Evolutionary conservation across 2,329 filamentous ascomycete genomes (phyloP), one percentile per base, ranked within the genome.

Genomic region (Colletotrichum musae): DNA sequence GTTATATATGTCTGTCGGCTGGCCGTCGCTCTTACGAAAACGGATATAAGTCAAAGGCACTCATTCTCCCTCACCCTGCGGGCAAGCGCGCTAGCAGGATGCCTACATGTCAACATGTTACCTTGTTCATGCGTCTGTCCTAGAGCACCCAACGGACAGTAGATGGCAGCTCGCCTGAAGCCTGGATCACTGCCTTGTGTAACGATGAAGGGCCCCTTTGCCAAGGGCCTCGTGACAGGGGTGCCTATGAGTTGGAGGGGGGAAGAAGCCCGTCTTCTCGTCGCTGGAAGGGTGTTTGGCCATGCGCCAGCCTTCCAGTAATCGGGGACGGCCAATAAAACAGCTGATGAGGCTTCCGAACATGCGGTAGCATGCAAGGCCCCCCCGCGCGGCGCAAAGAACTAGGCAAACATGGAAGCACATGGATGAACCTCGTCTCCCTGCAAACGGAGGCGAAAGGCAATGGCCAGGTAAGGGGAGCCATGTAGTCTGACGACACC

Each of bases 281-380:
- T 18, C 18, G 7, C 12, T 18, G 12, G 18, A 21, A 50, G 12
- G n/a, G 18, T 50, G 21, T 62, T 43, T 53, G 58, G 36, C 63
- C 45, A 47, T 63, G 52, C 60, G 41, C 36, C 45, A 57, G 56
- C 43, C 56, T 67, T 47, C 67, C 67, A 67, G 47, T 12, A 67
- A 60, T 21, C 51, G 48, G 67, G 67, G 26, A 70, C 57, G 45
- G 45, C 67, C 62, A 70, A 70, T 54, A 50, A 60, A 36, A 41
- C 32, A 36, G 15, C 32, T 21, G 36, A 13, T 12, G 21, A 41
- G 51, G 32, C 41, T 65, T 56, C 62, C 56, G 52, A 57, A 39
- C 24, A 18, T 32, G 56, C 56, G 51, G 63, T 39, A 52, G 51
- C 51, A 66, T 26, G 63, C 18, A 58, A 16, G 45, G 32, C 32